A percentile compares a stretch with the other conserved stretches of the same genome.
Evolutionary conservation across 2,329 filamentous ascomycete genomes (phyloP).

Genomic region (Colletotrichum simmondsii): DNA sequence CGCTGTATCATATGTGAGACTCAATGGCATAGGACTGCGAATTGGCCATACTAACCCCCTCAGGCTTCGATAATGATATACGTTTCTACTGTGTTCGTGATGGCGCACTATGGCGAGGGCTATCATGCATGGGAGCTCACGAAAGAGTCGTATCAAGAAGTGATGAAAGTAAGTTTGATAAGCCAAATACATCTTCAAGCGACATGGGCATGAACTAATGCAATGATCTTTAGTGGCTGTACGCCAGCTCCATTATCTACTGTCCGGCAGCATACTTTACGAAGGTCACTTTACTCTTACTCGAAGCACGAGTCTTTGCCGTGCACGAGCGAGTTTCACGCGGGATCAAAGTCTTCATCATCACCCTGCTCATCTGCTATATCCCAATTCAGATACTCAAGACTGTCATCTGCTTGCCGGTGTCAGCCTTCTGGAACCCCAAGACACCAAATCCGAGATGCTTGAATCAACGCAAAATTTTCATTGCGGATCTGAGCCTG

Average conservation of each 20-base stretch:
- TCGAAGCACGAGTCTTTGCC: slow-evolving; percentile 45
- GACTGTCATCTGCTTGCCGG: slow-evolving; percentile 39
- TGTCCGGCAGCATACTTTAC: slow-evolving; percentile 43
- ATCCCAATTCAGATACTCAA: slow-evolving; percentile 42
- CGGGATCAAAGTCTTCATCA: slow-evolving; percentile 43
- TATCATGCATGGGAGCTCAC: slow-evolving; percentile 39
- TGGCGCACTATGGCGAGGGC: slow-evolving; percentile 39
- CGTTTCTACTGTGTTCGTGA: slow-evolving; percentile 17
- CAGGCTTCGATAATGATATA: slow-evolving; percentile 21
- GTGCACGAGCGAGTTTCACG: slow-evolving; percentile 37
- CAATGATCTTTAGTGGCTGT: slow-evolving; percentile 37
- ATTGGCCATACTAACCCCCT: background rate
- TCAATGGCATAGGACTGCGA: background rate
- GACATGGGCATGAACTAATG: background rate
- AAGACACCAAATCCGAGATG: slow-evolving; percentile 38
- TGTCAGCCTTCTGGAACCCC: slow-evolving; percentile 39
- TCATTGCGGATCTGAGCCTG: slow-evolving; percentile 45
- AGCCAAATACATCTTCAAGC: too few species aligned
- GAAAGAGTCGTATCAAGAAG: slow-evolving; percentile 26
- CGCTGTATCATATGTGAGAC: slow-evolving; percentile 23
- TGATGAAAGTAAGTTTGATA: slow-evolving; percentile 33
- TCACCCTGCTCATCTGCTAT: slow-evolving; percentile 40
- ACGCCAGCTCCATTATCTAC: slow-evolving; percentile 42
- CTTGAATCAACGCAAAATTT: slow-evolving; percentile 45
- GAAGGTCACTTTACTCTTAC: slow-evolving; percentile 45